Base-by-base conservation (phyloP, 2,329 filamentous ascomycete species). In the Gyromitra esculenta region DNA sequence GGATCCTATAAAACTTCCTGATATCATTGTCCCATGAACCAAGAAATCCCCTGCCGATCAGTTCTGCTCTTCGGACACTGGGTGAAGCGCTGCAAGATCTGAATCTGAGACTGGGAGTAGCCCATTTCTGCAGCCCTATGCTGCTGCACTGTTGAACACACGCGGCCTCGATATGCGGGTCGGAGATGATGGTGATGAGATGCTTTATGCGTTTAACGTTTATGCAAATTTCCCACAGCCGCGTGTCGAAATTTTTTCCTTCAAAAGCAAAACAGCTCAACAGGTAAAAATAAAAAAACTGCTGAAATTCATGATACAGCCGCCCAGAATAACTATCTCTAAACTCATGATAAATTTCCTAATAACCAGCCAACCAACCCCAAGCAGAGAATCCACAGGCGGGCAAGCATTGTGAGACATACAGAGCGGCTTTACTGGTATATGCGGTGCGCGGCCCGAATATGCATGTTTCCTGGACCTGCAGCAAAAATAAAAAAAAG, bases 381-480 rank as follows among this genome's bases (percentile, higher is more conserved):
- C 5, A 5, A 31, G 21, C 50, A 31, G 21, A 25, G 13, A 9
- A 11, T 18, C 45, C 13, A 50, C 13, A n/a, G 25, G 25, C 4
- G 25, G 5, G 18, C 15, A 15, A 15, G 18, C 21, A 31, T 21
- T 21, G 50, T 11, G 50, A 18, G 9, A 54, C 25, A 54, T 54
- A 25, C 50, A 31, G 25, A 31, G 50, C 21, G 50, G 50, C 21
- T 4, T 54, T 11, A 13, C 43, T 45, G 11, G 43, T 15, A 45
- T 45, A 15, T 15, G 43, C 11, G 43, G 43, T 45, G 21, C 25
- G 18, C 50, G 25, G 18, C 21, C 21, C 50, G 21, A 13, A 54
- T 18, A 59, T 59, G 56, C 56, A 13, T 7, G 13, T 56, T 31
- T 31, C 21, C 7, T 59, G 31, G n/a, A 59, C 56, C 56, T 59